Evolutionary conservation across 2,329 filamentous ascomycete species (phyloP).

Genomic region (Alternaria arborescens): DNA sequence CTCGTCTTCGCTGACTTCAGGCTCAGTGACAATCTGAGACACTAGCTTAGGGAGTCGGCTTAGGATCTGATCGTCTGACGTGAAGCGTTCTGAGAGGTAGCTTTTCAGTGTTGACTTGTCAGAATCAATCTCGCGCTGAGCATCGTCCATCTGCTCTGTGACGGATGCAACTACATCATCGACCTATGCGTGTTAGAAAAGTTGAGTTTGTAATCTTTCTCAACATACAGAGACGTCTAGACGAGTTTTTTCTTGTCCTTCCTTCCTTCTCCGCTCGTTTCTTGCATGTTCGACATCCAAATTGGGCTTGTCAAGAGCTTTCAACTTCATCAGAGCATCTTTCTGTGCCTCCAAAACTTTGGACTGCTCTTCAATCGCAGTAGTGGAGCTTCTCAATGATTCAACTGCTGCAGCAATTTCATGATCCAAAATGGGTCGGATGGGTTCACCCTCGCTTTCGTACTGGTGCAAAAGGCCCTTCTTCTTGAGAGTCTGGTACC

Average conservation of each 20-base stretch:
- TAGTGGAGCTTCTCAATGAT: constrained; percentile 71
- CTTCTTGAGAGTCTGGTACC: constrained; percentile 45
- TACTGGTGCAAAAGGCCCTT: constrained; percentile 45
- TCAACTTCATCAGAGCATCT: constrained; percentile 65
- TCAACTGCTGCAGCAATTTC: constrained; percentile 69
- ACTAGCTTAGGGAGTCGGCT: constrained; percentile 72
- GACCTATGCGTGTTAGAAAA: constrained; percentile 26
- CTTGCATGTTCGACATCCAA: constrained; percentile 48
- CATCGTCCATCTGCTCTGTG: constrained; percentile 47
- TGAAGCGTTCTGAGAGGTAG: constrained; percentile 61
- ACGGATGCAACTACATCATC: constrained; percentile 43
- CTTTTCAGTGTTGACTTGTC: constrained; percentile 58
- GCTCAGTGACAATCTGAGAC: constrained; percentile 62
- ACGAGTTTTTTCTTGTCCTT: constrained; percentile 53
- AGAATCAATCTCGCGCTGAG: constrained; percentile 60
- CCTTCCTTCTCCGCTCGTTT: constrained; percentile 50
- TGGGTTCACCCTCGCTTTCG: constrained; percentile 38
- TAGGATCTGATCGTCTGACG: constrained; percentile 71
- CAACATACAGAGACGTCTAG: constrained; percentile 49
- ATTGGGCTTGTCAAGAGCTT: constrained; percentile 58
- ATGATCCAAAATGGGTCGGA: constrained; percentile 63
- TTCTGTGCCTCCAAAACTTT: constrained; percentile 69
- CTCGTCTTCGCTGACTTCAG: constrained; percentile 62
- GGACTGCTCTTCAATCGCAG: constrained; percentile 70
- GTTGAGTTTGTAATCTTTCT: fast-evolving